These are phyloP conservation scores for Blastosporella zonata DNA, from an alignment of 1,284 basidiomycete genomes.

Conservation along the genomic window DNA sequence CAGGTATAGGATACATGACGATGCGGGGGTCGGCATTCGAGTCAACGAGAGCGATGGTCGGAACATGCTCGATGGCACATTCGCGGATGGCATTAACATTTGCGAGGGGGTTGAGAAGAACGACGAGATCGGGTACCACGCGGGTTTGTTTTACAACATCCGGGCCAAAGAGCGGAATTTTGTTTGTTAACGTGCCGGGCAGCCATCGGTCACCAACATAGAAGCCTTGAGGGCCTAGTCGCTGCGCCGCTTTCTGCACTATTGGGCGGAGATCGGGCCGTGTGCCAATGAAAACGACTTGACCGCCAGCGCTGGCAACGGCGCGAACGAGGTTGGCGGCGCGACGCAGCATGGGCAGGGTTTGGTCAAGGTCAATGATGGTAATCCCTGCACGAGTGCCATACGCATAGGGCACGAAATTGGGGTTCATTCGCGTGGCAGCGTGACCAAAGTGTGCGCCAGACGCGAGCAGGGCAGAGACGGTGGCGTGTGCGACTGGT, in stretches of 20 bases:
- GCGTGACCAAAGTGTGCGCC: constrained; percentile 95
- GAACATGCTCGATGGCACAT: constrained; percentile 80
- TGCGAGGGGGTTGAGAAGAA: constrained; percentile 86
- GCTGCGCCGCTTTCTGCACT: constrained; percentile 78
- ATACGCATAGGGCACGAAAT: constrained; percentile 93
- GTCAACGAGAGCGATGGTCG: constrained; percentile 90
- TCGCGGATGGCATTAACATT: constrained; percentile 86
- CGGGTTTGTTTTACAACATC: constrained; percentile 55
- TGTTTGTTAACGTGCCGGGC: constrained; percentile 93
- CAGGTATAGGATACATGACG: constrained; percentile 98
- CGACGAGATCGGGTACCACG: constrained; percentile 81
- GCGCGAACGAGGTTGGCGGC: constrained; percentile 87
- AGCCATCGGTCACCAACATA: constrained; percentile 90
- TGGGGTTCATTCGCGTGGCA: constrained; percentile 77
- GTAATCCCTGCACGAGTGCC: constrained; percentile 89
- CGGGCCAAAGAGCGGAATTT: constrained; percentile 72
- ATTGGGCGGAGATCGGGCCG: constrained; percentile 74
- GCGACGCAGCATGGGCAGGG: constrained; percentile 87
- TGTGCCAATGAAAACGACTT: constrained; percentile 89
- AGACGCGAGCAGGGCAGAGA: constrained; percentile 89
- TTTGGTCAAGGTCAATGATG: constrained; percentile 95
- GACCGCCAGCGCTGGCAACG: constrained; percentile 79
- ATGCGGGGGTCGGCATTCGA: constrained; percentile 94
- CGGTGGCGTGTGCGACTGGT: constrained; percentile 67
- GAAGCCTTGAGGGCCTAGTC: constrained; percentile 77